Percentiles rank a stretch among this genome's conserved stretches.
phyloP scores from a whole-genome alignment of 176 grass and related monocot genomes.

The Otatea glauca region DNA sequence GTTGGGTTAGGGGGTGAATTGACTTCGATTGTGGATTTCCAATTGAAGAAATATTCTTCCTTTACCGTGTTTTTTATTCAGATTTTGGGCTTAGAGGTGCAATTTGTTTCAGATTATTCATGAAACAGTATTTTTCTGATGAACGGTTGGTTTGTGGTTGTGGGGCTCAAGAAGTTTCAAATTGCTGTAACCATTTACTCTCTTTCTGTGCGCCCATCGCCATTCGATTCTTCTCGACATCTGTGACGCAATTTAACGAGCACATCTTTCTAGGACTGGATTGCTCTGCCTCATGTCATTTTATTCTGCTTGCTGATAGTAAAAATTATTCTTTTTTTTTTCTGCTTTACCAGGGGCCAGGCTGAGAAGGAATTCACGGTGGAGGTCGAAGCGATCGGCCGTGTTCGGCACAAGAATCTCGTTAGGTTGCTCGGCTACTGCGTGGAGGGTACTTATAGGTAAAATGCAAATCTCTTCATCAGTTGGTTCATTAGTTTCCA shows the following conservation, averaged over 20 bases:
- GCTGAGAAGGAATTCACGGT: conserved; percentile 99
- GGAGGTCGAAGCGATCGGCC: conserved; percentile 90
- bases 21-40: neutral
- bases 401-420: conserved; percentile 97
- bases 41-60: neutral
- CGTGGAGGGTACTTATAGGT: conserved; percentile 92
- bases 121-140: neutral
- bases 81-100: conserved; percentile 11
- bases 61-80: neutral
- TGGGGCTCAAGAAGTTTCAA: conserved; percentile 59
- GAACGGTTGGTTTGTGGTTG: conserved; percentile 43
- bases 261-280: conserved; percentile 39
- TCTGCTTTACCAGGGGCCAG: conserved; percentile 69
- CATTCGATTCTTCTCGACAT: conserved; percentile 44
- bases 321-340: neutral
- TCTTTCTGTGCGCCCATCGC: conserved; percentile 31
- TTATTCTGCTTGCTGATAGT: conserved; percentile 13
- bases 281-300: conserved; percentile 20
- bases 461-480: conserved; percentile 18
- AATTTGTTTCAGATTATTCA: conserved; percentile 12
- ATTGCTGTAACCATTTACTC: conserved; percentile 42
- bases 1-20: neutral
- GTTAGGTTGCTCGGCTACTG: conserved; percentile 95
- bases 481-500: neutral
- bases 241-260: conserved; percentile 33